A percentile compares a stretch with the other conserved stretches of the same genome.
phyloP scores from a whole-genome alignment of 1,284 basidiomycete species.

The Inonotus hispidus region DNA sequence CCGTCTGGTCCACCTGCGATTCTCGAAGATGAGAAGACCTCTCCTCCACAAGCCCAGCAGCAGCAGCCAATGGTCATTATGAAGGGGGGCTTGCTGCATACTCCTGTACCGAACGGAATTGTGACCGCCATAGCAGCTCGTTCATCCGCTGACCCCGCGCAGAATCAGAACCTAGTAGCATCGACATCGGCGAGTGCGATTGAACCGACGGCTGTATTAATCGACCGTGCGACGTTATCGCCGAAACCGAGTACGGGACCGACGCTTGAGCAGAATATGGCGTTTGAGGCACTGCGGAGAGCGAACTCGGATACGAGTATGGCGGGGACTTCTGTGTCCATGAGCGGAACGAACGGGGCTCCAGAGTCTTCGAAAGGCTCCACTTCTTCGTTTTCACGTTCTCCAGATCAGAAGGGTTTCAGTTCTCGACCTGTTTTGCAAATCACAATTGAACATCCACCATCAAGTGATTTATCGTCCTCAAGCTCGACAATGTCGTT shows the following conservation, averaged over 20 bases:
- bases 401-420: too few relatives aligned
- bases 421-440: too few relatives aligned
- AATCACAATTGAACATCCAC: too few relatives aligned
- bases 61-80: neutral
- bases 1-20: constrained; percentile 37
- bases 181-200: constrained; percentile 15
- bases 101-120: constrained; percentile 1
- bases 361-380: too few relatives aligned
- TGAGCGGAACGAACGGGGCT: neutral
- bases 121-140: too few relatives aligned
- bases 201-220: constrained; percentile 48
- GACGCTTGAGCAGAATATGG: constrained; percentile 77
- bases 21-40: constrained; percentile 16
- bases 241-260: constrained; percentile 47
- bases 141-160: neutral
- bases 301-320: constrained; percentile 24
- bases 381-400: too few relatives aligned
- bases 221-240: constrained; percentile 45
- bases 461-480: too few relatives aligned
- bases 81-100: too few relatives aligned
- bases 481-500: too few relatives aligned
- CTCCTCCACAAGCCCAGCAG: neutral
- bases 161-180: too few relatives aligned
- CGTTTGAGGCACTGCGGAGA: constrained; percentile 62
- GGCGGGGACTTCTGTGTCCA: neutral